Percentiles rank a stretch among this genome's conserved stretches.
These are phyloP conservation scores for Chrysoporthe austroafricana DNA, from an alignment of 2,329 filamentous ascomycete species.

Conservation along the genomic window DNA sequence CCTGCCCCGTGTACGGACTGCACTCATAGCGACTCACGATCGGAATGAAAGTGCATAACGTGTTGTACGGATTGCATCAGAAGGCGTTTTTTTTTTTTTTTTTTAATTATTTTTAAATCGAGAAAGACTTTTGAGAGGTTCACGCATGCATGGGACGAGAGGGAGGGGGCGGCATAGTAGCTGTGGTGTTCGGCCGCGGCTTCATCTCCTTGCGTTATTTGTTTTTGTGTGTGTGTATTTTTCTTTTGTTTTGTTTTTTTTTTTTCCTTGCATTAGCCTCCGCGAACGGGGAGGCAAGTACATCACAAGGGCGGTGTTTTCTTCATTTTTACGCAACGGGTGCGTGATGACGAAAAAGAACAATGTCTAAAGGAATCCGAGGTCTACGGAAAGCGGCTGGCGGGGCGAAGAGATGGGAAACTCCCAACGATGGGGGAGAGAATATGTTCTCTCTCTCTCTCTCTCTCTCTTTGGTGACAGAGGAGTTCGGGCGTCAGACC, in stretches of 20 bases:
- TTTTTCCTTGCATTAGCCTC: slow-evolving; percentile 5
- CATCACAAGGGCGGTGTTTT: not conserved
- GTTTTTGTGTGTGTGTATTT: too few species aligned
- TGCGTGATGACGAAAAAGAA: not conserved
- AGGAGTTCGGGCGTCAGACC: slow-evolving; percentile 24
- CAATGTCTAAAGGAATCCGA: not conserved
- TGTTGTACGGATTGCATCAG: slow-evolving; percentile 20
- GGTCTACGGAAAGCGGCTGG: not conserved
- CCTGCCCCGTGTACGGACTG: slow-evolving; percentile 4
- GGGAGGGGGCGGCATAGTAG: slow-evolving; percentile 2
- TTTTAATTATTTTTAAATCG: not conserved
- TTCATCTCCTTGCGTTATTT: slow-evolving; percentile 12
- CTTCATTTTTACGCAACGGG: not conserved
- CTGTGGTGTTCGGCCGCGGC: not conserved
- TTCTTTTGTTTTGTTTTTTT: too few species aligned
- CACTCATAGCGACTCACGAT: slow-evolving; percentile 10
- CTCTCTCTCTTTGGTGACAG: not conserved
- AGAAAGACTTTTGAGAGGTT: not conserved
- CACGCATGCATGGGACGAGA: slow-evolving; percentile 1
- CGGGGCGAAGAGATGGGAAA: slow-evolving; percentile 1
- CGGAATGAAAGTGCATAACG: slow-evolving; percentile 8
- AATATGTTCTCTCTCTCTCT: not conserved
- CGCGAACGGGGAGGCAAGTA: not conserved
- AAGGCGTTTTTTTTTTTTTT: slow-evolving; percentile 17
- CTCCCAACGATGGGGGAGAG: not conserved